Percentiles rank a stretch among this genome's conserved stretches.
These are phyloP conservation scores for Suhomyces tanzawaensis DNA, from an alignment of 805 yeast species.

Conservation along the genomic window DNA sequence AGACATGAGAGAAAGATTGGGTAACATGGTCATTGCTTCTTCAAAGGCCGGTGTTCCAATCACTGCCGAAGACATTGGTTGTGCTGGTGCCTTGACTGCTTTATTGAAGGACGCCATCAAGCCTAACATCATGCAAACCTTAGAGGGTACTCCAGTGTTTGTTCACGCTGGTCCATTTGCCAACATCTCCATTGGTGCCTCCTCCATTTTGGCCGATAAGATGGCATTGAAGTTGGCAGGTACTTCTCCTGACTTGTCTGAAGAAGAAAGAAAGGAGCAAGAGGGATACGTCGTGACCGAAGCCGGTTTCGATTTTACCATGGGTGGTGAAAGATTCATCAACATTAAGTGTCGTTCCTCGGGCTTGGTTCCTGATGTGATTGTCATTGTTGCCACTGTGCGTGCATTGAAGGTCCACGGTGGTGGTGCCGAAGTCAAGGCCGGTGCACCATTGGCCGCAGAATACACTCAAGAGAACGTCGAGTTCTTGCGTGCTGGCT, in stretches of 20 bases:
- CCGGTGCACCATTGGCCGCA: conserved; percentile 75
- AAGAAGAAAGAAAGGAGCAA: conserved; percentile 44
- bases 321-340: conserved; percentile 98
- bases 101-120: conserved; percentile 92
- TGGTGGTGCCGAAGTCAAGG: conserved; percentile 86
- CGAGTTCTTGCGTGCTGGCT: conserved; percentile 66
- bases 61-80: conserved; percentile 92
- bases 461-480: conserved; percentile 72
- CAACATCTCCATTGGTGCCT: conserved; percentile 94
- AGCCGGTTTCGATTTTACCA: conserved; percentile 97
- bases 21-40: conserved; percentile 86
- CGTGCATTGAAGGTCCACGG: conserved; percentile 85
- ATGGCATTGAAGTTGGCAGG: conserved; percentile 88
- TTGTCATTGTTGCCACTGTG: conserved; percentile 79
- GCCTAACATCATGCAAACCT: conserved; percentile 95
- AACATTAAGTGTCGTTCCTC: conserved; percentile 82
- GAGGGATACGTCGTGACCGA: conserved; percentile 93
- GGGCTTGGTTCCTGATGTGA: conserved; percentile 75
- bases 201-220: conserved; percentile 89
- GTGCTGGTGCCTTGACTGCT: conserved; percentile 95
- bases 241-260: conserved; percentile 46
- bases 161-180: conserved; percentile 99
- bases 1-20: conserved; percentile 86
- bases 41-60: conserved; percentile 72
- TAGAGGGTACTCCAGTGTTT: conserved; percentile 96